Evolutionary conservation across 257 asterid genomes (phyloP).

Genomic region (Echites panduratus): DNA sequence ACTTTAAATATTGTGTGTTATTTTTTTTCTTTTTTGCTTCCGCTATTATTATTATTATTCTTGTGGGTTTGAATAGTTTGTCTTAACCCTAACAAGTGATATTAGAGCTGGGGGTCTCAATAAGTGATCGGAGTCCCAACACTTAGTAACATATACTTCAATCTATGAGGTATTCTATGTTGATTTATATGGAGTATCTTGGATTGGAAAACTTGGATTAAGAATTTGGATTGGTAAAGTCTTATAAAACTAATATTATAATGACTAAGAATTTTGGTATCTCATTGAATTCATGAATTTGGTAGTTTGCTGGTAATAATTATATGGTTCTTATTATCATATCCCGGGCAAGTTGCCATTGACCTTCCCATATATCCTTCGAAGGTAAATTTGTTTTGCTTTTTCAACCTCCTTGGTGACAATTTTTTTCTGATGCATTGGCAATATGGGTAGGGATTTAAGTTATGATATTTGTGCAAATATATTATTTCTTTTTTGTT

Average conservation of each 20-base stretch:
- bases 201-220: neutral
- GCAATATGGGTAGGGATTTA: neutral
- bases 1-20: no score
- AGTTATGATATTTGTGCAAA: neutral
- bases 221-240: neutral
- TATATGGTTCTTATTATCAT: neutral
- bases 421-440: neutral
- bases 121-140: no score
- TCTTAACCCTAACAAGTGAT: no score
- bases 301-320: neutral
- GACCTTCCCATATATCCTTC: neutral
- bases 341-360: neutral
- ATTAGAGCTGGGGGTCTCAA: no score
- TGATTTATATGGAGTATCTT: neutral
- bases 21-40: no score
- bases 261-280: neutral
- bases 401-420: neutral
- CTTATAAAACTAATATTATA: neutral
- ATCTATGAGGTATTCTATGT: neutral
- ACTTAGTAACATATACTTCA: neutral
- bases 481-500: neutral
- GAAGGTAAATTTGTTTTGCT: constrained; percentile 15
- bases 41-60: no score
- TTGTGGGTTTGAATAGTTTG: no score
- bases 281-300: neutral